Evolutionary conservation across 495 filamentous ascomycete genomes (phyloP), one percentile per base, ranked within the genome.

Genomic region (Hypoxylon lienhwacheense): DNA sequence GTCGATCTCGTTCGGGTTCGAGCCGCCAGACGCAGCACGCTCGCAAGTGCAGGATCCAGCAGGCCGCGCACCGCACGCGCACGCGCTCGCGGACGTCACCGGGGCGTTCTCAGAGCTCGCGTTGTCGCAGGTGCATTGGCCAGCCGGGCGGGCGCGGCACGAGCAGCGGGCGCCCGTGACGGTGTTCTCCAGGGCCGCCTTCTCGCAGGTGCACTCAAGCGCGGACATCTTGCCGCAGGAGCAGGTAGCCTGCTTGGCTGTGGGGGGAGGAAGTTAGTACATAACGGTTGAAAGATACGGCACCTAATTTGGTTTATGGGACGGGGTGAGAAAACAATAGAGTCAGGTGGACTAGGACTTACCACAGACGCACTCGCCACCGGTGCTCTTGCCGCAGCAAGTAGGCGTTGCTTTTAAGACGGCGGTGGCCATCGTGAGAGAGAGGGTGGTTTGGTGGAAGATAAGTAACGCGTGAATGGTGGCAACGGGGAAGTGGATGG

Each of bases 161-260:
- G 87, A 91, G 79, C 91, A 96, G 44, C 89, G 77, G 17, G 89
- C 77, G n/a, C 88, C 89, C 3, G 73, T 68, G 20, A 85, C 51
- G 3, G 68, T 65, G 76, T 96, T 96, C 80, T 97, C 92, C 3
- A 77, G 69, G 2, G 77, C 55, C 5, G 90, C 82, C 68, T 87
- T 90, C 67, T 83, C 84, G 76, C 92, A 97, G 47, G 75, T 84
- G 79, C 92, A 97, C 66, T 89, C 78, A 47, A 96, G 81, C 33
- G 92, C 92, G 5, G 81, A 81, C 64, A 91, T 80, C 74, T 91
- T 80, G 59, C 92, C 92, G 66, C 92, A 97, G 11, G 89, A 92
- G 81, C 91, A 97, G 44, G 76, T 85, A 2, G 81, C 81, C 64
- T 82, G 77, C 51, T 77, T 65, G 53, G 74, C 73, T 77, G 67